phyloP scores from a whole-genome alignment of 176 grass and related monocot species.

The Phoenix dactylifera region DNA sequence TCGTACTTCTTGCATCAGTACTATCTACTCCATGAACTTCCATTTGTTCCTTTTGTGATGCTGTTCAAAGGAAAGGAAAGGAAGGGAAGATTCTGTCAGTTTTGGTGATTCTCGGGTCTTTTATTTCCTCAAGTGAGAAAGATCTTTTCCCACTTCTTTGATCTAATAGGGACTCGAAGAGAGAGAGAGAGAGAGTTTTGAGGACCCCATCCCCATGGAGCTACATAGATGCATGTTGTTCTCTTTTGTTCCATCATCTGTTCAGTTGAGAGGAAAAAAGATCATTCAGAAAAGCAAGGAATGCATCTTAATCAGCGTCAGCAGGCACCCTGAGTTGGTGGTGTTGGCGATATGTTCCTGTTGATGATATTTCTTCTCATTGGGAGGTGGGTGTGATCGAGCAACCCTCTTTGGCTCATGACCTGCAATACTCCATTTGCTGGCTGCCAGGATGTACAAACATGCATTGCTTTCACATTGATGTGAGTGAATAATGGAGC shows the following conservation, averaged over 20 bases:
- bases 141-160: conserved; percentile 9
- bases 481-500: conserved; percentile 87
- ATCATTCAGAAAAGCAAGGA: too few species aligned
- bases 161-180: too few species aligned
- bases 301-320: conserved; percentile 4
- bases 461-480: conserved; percentile 46
- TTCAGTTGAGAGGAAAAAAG: too few species aligned
- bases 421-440: conserved; percentile 71
- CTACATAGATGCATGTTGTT: too few species aligned
- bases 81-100: conserved; percentile 39
- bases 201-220: too few species aligned
- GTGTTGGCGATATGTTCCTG: not conserved
- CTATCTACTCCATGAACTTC: conserved; percentile 2
- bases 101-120: conserved; percentile 32
- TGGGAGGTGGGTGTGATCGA: conserved; percentile 40
- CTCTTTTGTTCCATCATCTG: too few species aligned
- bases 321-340: conserved; percentile 49
- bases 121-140: conserved; percentile 22
- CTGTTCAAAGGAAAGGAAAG: conserved; percentile 21
- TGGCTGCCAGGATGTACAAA: conserved; percentile 77
- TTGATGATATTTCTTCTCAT: conserved; percentile 37
- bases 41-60: conserved; percentile 12
- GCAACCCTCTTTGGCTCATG: conserved; percentile 54
- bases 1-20: conserved; percentile 21
- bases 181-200: too few species aligned